These are phyloP conservation scores for Pichia gijzeniarum DNA, from an alignment of 805 yeast genomes.

Conservation along the genomic window DNA sequence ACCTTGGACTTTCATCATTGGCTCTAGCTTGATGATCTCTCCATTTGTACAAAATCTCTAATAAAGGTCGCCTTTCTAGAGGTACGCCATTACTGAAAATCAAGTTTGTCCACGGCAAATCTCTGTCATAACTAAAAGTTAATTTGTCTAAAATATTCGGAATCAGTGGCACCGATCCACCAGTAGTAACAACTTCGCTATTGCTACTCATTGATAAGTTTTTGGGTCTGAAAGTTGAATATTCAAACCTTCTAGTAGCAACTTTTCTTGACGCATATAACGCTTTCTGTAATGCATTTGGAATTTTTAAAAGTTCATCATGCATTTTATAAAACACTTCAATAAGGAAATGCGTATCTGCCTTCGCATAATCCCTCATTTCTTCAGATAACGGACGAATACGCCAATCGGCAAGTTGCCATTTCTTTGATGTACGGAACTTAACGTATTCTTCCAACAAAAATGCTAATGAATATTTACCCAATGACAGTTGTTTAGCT, in stretches of 20 bases:
- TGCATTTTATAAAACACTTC: slow-evolving; percentile 72
- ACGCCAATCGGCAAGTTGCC: slow-evolving; percentile 97
- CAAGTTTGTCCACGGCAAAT: slow-evolving; percentile 60
- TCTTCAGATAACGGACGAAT: slow-evolving; percentile 71
- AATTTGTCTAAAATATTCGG: slow-evolving; percentile 23
- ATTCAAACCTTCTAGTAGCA: slow-evolving; percentile 77
- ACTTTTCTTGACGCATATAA: slow-evolving; percentile 71
- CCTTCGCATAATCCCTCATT: slow-evolving; percentile 81
- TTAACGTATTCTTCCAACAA: slow-evolving; percentile 72
- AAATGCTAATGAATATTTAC: slow-evolving; percentile 78
- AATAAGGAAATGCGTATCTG: slow-evolving; percentile 89
- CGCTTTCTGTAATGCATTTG: slow-evolving; percentile 47
- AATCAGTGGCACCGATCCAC: slow-evolving; percentile 25
- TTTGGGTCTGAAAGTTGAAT: slow-evolving; percentile 54
- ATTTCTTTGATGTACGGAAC: slow-evolving; percentile 86
- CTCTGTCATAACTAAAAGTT: slow-evolving; percentile 39
- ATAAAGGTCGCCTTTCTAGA: slow-evolving; percentile 42
- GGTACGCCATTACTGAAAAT: slow-evolving; percentile 63
- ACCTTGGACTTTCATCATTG: slow-evolving; percentile 80
- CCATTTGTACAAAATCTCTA: slow-evolving; percentile 69
- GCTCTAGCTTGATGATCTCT: slow-evolving; percentile 70
- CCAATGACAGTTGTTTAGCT: slow-evolving; percentile 68
- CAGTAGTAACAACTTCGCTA: slow-evolving; percentile 25
- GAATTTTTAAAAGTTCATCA: slow-evolving; percentile 48
- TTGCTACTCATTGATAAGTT: slow-evolving; percentile 14